These are phyloP conservation scores for Aethionema arabicum DNA, from an alignment of 345 rosid species.

Conservation along the genomic window DNA sequence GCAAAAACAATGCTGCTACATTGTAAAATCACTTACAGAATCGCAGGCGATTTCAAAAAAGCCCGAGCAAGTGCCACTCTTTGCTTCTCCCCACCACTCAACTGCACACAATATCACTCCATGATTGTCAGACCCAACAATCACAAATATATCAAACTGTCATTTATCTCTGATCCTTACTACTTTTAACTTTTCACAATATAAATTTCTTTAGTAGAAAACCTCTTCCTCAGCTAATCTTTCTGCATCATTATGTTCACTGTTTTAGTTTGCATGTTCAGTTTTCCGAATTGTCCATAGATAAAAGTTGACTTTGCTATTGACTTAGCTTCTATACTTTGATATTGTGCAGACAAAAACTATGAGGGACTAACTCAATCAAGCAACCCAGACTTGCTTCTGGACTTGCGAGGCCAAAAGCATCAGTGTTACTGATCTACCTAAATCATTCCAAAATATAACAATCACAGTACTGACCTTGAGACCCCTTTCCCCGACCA, in stretches of 20 bases:
- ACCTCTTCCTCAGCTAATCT: not conserved
- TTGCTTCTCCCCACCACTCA: constrained; percentile 99
- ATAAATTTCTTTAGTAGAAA: too few species aligned
- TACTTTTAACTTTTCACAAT: constrained; percentile 12
- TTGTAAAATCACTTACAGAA: constrained; percentile 57
- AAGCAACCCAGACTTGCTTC: constrained; percentile 19
- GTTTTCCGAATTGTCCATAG: not conserved
- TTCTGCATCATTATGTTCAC: not conserved
- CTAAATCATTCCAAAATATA: constrained; percentile 3
- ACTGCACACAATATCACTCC: constrained; percentile 46
- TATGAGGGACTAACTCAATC: not conserved
- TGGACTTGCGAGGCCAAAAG: constrained; percentile 3
- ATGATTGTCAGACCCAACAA: constrained; percentile 4
- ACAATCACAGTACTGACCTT: constrained; percentile 65
- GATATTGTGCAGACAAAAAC: not conserved
- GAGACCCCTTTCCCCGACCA: constrained; percentile 97
- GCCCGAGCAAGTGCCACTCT: constrained; percentile 97
- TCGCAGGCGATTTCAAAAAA: constrained; percentile 82
- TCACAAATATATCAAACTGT: not conserved
- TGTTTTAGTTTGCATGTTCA: not conserved
- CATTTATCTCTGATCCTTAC: not conserved
- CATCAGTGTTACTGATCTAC: constrained; percentile 7
- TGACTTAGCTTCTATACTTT: constrained; percentile 13
- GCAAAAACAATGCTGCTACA: constrained; percentile 2
- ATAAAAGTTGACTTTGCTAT: constrained; percentile 8